Evolutionary conservation across 116 monocot genomes (phyloP), one percentile per base, ranked within the genome.

Genomic region (Phalaenopsis hybrid): DNA sequence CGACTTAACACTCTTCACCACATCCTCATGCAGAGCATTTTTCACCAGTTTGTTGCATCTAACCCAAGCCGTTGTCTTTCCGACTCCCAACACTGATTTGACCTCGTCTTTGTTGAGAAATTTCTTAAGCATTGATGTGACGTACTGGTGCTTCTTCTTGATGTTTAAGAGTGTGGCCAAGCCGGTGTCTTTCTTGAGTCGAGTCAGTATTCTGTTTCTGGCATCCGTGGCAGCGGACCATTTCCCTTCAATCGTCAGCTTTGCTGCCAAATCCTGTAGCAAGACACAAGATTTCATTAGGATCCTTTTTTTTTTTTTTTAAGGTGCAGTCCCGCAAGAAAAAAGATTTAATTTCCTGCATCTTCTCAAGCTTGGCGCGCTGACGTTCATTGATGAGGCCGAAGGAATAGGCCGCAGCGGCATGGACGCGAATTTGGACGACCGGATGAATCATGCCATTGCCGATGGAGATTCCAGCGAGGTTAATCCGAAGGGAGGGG

Each of bases 361-460:
- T 72, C 13, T 74, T 63, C 78, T 91, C 91, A 37, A 90, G 80
- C 6, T 75, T 43, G 3, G 49, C 23, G 28, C 49, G 88, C 84
- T 95, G 91, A 37, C 41, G 76, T 25, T 13, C 85, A 67, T 91
- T 93, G 79, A 95, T 85, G 16, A 95, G 83, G 8, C 95, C 93
- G 55, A 80, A 69, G 81, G 84, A 90, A 81, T 87, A 91, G 2
- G 88, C 95, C 4, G 65, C 83, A 4, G 31, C 80, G n/a, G 95
- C 91, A 59, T 91, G 88, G 41, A 88, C 91, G 2, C 55, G 69
- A 9, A 93, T 87, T 81, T 95, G 95, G 0, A 49, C 57, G 10
- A 85, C 82, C 7, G 95, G 95, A 65, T 95, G 91, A 1, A 87
- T 91, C n/a, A 95, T 80, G 52, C 94, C 94, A 50, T 96, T 87